Evolutionary conservation across 1,139 yeast species (phyloP).

Genomic region (Saccharomycopsis hybrid): DNA sequence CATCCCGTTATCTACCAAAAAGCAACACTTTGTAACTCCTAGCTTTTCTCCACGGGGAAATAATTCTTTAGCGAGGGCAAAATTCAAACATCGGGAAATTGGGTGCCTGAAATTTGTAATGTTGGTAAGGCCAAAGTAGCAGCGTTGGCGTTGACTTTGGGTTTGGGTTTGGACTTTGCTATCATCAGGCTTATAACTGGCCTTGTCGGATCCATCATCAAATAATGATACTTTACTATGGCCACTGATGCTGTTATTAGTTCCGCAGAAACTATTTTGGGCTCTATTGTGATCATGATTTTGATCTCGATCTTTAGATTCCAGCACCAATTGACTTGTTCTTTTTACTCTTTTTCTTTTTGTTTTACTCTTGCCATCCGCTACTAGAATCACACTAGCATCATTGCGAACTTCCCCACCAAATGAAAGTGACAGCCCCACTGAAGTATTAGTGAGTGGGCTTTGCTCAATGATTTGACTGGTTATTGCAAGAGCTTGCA

Average conservation of each 20-base stretch:
- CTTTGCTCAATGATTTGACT: conserved; percentile 11
- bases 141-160: not conserved
- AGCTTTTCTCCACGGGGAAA: not conserved
- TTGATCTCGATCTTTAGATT: too few relatives aligned
- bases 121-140: conserved; percentile 10
- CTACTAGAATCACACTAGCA: conserved; percentile 7
- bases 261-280: too few relatives aligned
- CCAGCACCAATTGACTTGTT: too few relatives aligned
- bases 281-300: too few relatives aligned
- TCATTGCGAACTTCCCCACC: conserved; percentile 16
- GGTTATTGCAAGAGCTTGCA: not conserved
- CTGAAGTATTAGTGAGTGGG: conserved; percentile 7
- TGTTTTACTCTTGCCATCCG: not conserved
- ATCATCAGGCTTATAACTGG: too few relatives aligned
- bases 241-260: too few relatives aligned
- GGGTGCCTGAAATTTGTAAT: conserved; percentile 9
- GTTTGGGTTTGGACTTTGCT: too few relatives aligned
- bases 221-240: too few relatives aligned
- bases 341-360: not conserved
- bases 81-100: conserved; percentile 16
- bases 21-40: conserved; percentile 13
- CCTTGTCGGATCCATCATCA: too few relatives aligned
- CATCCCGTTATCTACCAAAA: conserved; percentile 10
- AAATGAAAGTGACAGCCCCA: conserved; percentile 14
- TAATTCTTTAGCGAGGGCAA: conserved; percentile 3